Base-by-base conservation (phyloP, 2,329 filamentous ascomycete species). In the Magnaporthiopsis poae region DNA sequence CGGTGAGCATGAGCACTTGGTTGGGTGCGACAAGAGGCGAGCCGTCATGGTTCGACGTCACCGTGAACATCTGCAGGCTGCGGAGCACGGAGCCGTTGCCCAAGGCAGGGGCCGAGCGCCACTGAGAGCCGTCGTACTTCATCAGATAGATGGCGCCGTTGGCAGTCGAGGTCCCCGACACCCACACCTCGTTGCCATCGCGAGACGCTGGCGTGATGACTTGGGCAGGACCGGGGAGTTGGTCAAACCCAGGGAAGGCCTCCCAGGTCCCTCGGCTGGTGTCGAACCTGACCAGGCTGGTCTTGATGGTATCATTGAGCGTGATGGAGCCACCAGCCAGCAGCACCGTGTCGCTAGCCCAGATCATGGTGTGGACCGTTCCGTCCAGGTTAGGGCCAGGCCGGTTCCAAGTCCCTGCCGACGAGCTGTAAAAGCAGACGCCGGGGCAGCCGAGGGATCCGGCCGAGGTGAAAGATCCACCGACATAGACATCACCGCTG, bases 1-100 rank as follows among this genome's bases (percentile, higher is more conserved):
- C 95, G n/a, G 91, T 91, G 64, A 98, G 80, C 77, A 99, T 84
- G 52, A 99, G 84, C 4, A 87, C 84, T 74, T 95, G 87, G 69
- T 87, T 81, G 25, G 83, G 77, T 65, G 87, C 82, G 21, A 99
- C 78, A 8, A 92, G 80, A 56, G 84, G 77, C 2, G 84, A 87
- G 18, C 81, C 77, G 52, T 80, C 85, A 74, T 98, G 95, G 21
- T 86, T 78, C 63, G 88, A 78, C 0, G 85, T 89, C 27, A 96
- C 76, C 4, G 86, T 84, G 71, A 98, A 88, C 67, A 98, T 82
- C 73, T 98, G 93, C 7, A 99, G 81, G 68, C 91, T 90, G 65
- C 86, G 88, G 70, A 99, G 88, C 27, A 82, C 80, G 1, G 91
- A 92, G 27, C 83, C 83, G 1, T 81, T 74, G 12, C 84, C 86